These are phyloP conservation scores for Malus asiatica DNA, from an alignment of 306 rosid genomes.

Conservation along the genomic window DNA sequence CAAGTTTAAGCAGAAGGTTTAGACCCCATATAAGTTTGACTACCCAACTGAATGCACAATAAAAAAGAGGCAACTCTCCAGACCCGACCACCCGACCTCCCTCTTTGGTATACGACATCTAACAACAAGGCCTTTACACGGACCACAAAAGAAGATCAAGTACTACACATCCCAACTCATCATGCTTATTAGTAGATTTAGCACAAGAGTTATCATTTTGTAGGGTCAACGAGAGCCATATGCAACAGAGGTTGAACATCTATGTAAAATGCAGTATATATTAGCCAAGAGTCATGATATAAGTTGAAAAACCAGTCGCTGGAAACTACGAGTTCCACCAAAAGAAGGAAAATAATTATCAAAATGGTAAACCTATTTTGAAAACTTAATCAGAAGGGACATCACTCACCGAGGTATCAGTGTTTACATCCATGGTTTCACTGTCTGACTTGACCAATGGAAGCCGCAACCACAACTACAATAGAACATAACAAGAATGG, in stretches of 20 bases:
- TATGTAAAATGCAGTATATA: neutral
- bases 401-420: conserved; percentile 54
- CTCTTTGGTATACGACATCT: neutral
- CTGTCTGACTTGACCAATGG: conserved; percentile 62
- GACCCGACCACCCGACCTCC: neutral
- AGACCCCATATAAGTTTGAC: neutral
- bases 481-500: conserved; percentile 14
- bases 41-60: neutral
- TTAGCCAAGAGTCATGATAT: neutral
- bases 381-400: neutral
- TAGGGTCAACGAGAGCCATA: neutral
- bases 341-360: neutral
- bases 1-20: neutral
- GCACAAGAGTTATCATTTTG: neutral
- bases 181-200: neutral
- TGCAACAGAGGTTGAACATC: neutral
- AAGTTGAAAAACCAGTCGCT: neutral
- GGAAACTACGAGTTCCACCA: neutral
- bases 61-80: neutral
- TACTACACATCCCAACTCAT: neutral
- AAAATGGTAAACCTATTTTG: neutral
- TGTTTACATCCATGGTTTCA: conserved; percentile 35
- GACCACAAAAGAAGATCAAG: neutral
- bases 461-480: conserved; percentile 89
- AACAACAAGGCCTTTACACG: neutral